Evolutionary conservation across 2,329 filamentous ascomycete species (phyloP).

Genomic region (Curvularia sp.): DNA sequence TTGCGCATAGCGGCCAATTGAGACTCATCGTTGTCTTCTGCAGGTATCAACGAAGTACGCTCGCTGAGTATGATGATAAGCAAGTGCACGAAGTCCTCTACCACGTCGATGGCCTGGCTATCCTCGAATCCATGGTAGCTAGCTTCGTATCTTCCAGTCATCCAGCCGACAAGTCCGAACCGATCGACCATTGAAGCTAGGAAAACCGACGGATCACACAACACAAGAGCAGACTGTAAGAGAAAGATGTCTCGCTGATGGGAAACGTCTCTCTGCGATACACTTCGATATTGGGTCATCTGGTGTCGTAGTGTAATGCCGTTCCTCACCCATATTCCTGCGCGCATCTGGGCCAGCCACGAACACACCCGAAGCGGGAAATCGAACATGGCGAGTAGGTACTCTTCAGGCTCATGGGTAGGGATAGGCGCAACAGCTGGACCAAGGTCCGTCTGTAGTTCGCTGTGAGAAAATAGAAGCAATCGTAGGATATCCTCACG

Average conservation of each 20-base stretch:
- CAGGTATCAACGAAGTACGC: constrained; percentile 77
- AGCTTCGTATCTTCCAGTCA: constrained; percentile 77
- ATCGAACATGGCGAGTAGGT: constrained; percentile 87
- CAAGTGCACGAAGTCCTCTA: constrained; percentile 94
- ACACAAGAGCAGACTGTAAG: constrained; percentile 85
- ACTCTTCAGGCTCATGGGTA: constrained; percentile 73
- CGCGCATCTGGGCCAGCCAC: constrained; percentile 98
- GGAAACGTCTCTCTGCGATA: constrained; percentile 86
- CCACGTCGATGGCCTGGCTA: constrained; percentile 84
- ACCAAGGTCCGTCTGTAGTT: constrained; percentile 69
- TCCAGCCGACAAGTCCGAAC: constrained; percentile 87
- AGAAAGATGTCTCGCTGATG: constrained; percentile 96
- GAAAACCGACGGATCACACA: constrained; percentile 82
- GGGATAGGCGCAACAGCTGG: constrained; percentile 67
- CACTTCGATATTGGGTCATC: constrained; percentile 89
- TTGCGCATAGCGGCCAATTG: constrained; percentile 77
- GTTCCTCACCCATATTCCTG: constrained; percentile 98
- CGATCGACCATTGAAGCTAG: constrained; percentile 90
- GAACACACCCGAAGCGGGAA: constrained; percentile 92
- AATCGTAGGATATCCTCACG: constrained; percentile 71
- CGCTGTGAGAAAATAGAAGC: constrained; percentile 73
- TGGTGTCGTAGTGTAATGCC: constrained; percentile 95
- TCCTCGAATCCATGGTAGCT: constrained; percentile 79
- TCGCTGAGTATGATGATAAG: constrained; percentile 91
- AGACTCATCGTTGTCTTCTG: constrained; percentile 69